These are phyloP conservation scores for Favolaschia claudopus DNA, from an alignment of 768 basidiomycete genomes.

Conservation along the genomic window DNA sequence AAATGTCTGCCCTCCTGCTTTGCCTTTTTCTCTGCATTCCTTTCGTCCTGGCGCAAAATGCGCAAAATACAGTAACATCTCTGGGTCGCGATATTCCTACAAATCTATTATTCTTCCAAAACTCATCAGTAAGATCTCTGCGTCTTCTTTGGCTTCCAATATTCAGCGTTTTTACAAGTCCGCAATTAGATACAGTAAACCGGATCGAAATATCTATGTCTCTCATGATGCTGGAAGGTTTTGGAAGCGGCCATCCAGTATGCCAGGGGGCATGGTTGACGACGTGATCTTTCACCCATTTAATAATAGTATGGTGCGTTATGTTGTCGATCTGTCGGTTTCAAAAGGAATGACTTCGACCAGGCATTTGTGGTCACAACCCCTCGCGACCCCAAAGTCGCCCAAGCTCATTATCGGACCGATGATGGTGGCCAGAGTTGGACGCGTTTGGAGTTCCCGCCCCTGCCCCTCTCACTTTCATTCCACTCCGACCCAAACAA, in stretches of 20 bases:
- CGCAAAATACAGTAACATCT: slow-evolving; percentile 58
- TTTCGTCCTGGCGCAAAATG: slow-evolving; percentile 46
- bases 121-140: slow-evolving; percentile 70
- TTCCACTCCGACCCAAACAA: slow-evolving; percentile 85
- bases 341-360: not conserved
- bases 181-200: slow-evolving; percentile 81
- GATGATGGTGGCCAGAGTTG: slow-evolving; percentile 88
- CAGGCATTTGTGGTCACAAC: slow-evolving; percentile 89
- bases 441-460: slow-evolving; percentile 76
- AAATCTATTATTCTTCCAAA: slow-evolving; percentile 90
- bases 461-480: slow-evolving; percentile 74
- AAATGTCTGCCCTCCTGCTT: too few species aligned
- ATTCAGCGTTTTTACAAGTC: slow-evolving; percentile 37
- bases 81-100: slow-evolving; percentile 65
- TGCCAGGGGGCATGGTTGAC: slow-evolving; percentile 62
- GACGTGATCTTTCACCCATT: slow-evolving; percentile 89
- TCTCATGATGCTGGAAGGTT: slow-evolving; percentile 89
- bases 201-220: slow-evolving; percentile 72
- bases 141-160: not conserved
- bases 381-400: slow-evolving; percentile 35
- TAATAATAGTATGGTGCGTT: slow-evolving; percentile 72
- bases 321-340: slow-evolving; percentile 30
- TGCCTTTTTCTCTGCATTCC: not conserved
- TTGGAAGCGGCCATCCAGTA: slow-evolving; percentile 57
- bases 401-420: slow-evolving; percentile 86